Base-by-base conservation (phyloP, 2,329 filamentous ascomycete species). In the Camillea tinctor region DNA sequence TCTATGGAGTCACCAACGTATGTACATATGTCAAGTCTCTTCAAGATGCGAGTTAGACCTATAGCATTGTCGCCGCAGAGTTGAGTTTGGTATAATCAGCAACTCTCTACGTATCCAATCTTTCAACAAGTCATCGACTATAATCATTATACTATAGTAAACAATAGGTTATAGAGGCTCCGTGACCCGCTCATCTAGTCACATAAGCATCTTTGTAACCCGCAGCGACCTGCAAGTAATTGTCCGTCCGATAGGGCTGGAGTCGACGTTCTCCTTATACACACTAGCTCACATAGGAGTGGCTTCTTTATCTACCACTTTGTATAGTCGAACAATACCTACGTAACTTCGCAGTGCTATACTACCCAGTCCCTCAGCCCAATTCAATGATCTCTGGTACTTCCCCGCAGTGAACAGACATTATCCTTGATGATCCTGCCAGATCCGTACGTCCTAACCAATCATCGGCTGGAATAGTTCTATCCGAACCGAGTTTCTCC, bases 401-500 rank as follows among this genome's bases (percentile, higher is more conserved):
- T 51, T 21, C 20, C 50, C 50, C 44, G 40, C 19, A 26, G 5
- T 55, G 40, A n/a, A 53, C 50, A 44, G 36, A 44, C 11, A 44
- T 44, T 44, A 44, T 44, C 36, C 36, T 44, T 44, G 36, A n/a
- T 36, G 55, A 49, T 36, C 55, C 50, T 50, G 23, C 24, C 57
- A 56, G 13, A 55, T 48, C 30, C 19, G 49, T 24, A 36, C n/a
- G n/a, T 19, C 19, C n/a, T 50, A 52, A 11, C 57, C 60, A 61
- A 59, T 62, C 52, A 60, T 19, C 30, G 11, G 13, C 36, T 48
- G 53, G 26, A 50, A 52, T 36, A 51, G 44, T 21, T 50, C 22
- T 59, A 58, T 58, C 55, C 61, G 50, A 55, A 19, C 54, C 57
- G 55, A 58, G 23, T 57, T n/a, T n/a, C 22, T 58, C 50, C 50